Base-by-base conservation (phyloP, 352 stramenopile species). In the Globisporangium alternatum region DNA sequence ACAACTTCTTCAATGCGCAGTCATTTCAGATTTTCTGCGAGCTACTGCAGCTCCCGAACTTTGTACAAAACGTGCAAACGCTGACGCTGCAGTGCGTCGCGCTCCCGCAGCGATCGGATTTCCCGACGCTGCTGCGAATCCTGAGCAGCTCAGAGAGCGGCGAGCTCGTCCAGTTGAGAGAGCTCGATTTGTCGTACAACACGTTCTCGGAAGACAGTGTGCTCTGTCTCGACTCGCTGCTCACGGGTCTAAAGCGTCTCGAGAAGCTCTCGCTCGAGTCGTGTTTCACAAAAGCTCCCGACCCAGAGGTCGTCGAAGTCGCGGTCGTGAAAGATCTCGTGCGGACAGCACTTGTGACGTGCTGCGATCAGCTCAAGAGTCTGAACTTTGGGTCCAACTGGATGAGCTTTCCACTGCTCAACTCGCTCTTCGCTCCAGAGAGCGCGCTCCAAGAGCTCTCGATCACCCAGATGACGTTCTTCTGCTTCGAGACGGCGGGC, bases 171-270 rank as follows among this genome's bases (percentile, higher is more conserved):
- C 66, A 72, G 51, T 62, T 93, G 8, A 62, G 72, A 25, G 71
- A 65, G n/a, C 65, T 93, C 48, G 74, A 91, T 66, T 31, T 93
- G 8, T 91, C 82, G 31, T 90, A 84, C 67, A 90, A 90, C 60
- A 89, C 79, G 8, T 73, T 93, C 45, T 71, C 69, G 10, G 63
- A 75, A 31, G 74, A 83, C 56, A 68, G 63, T 13, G 71, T 74
- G 15, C 53, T 69, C 25, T 70, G 67, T 21, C 60, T 89, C 19
- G 71, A 75, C 47, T 61, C 69, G 21, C 58, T 91, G 10, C 56
- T 89, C 12, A 61, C 69, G 39, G 76, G 75, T 6, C 65, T 88
- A 15, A 62, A 45, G 43, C 48, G 56, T 2, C 67, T 91, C 9
- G 64, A 80, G 59, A 60, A 62, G 31, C 71, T 89, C 1, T 86